phyloP scores from a whole-genome alignment of 2,329 filamentous ascomycete genomes.

The Ophiobolus disseminans region DNA sequence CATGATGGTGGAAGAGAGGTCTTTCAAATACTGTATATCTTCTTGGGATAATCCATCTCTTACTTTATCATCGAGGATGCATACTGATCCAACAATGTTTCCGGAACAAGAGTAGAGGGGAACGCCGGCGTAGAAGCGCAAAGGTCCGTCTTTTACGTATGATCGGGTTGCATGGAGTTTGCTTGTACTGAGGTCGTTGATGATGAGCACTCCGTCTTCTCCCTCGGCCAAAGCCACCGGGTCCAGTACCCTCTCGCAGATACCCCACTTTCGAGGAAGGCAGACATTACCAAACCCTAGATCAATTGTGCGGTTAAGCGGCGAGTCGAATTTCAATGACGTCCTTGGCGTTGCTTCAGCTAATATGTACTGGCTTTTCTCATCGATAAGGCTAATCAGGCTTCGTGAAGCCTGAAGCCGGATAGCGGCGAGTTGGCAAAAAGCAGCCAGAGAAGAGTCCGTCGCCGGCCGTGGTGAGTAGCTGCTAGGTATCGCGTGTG shows the following conservation, averaged over 20 bases:
- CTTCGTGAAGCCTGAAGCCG: conserved; percentile 33
- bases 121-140: conserved; percentile 37
- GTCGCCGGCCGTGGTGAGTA: conserved; percentile 17
- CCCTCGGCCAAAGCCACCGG: conserved; percentile 3
- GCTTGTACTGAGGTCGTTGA: conserved; percentile 22
- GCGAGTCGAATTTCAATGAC: conserved; percentile 20
- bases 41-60: conserved; percentile 17
- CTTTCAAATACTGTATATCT: conserved; percentile 18
- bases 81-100: conserved; percentile 29
- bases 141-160: conserved; percentile 19
- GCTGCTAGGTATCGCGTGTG: conserved; percentile 3
- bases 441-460: conserved; percentile 32
- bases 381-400: conserved; percentile 41
- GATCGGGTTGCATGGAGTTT: conserved; percentile 8
- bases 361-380: conserved; percentile 38
- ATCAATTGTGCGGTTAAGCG: conserved; percentile 8
- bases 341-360: conserved; percentile 40
- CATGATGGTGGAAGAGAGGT: conserved; percentile 25
- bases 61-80: conserved; percentile 27
- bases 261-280: conserved; percentile 21
- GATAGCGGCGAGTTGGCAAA: conserved; percentile 37
- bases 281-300: conserved; percentile 30
- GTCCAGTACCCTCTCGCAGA: conserved; percentile 21
- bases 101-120: conserved; percentile 24
- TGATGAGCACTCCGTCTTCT: conserved; percentile 17